These are phyloP conservation scores for Blastobotrys buckinghamii DNA, from an alignment of 1,139 yeast species.

Conservation along the genomic window DNA sequence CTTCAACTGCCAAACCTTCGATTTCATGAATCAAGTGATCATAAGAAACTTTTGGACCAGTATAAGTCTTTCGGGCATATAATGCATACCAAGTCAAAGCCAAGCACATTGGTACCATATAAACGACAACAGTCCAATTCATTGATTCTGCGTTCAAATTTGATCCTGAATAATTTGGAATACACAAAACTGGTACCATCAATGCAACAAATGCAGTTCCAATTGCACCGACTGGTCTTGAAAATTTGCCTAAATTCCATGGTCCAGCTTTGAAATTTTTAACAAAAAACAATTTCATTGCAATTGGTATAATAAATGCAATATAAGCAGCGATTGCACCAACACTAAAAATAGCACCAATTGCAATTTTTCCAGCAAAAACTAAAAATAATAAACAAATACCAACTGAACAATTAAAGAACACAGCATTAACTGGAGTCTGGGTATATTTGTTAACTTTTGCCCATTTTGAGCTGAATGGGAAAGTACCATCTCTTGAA, in stretches of 20 bases:
- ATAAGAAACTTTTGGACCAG: slow-evolving; percentile 3
- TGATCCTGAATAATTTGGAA: slow-evolving; percentile 47
- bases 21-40: slow-evolving; percentile 1
- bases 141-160: background rate
- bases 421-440: slow-evolving; percentile 67
- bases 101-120: background rate
- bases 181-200: slow-evolving; percentile 64
- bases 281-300: slow-evolving; percentile 51
- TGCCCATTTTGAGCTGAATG: slow-evolving; percentile 49
- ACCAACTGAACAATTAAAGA: slow-evolving; percentile 56
- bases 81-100: background rate
- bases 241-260: slow-evolving; percentile 54
- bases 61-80: background rate
- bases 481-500: slow-evolving; percentile 66
- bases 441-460: slow-evolving; percentile 48
- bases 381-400: slow-evolving; percentile 51
- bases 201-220: slow-evolving; percentile 40
- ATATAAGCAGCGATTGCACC: slow-evolving; percentile 71
- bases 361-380: slow-evolving; percentile 66
- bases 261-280: slow-evolving; percentile 61
- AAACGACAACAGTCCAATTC: slow-evolving; percentile 5
- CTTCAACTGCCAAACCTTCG: slow-evolving; percentile 1
- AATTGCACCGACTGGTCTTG: slow-evolving; percentile 39
- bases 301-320: slow-evolving; percentile 61
- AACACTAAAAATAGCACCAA: slow-evolving; percentile 70